Percentiles rank a stretch among this genome's conserved stretches.
Conservation (phyloP, 2,329 filamentous ascomycete genomes). For the Calonectria henricotiae region DNA sequence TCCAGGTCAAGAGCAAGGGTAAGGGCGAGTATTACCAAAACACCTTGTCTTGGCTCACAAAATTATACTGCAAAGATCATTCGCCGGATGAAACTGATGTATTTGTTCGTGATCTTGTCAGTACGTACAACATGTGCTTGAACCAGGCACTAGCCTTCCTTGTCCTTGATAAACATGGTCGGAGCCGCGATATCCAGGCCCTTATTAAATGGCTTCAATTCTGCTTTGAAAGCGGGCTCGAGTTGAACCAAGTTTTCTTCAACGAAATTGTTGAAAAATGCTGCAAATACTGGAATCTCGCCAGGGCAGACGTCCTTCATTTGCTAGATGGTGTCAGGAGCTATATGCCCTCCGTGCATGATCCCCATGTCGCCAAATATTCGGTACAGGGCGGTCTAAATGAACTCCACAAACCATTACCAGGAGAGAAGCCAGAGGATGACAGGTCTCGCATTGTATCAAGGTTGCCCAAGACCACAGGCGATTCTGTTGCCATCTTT, state of each 20-base stretch:
- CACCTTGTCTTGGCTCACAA: slow-evolving; percentile 56
- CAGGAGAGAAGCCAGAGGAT: slow-evolving; percentile 34
- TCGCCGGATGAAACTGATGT: slow-evolving; percentile 51
- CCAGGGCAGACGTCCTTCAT: slow-evolving; percentile 43
- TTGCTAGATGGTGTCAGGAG: slow-evolving; percentile 53
- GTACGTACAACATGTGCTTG: slow-evolving; percentile 50
- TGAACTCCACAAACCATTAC: slow-evolving; percentile 45
- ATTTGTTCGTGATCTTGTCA: slow-evolving; percentile 52
- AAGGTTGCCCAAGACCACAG: slow-evolving; percentile 40
- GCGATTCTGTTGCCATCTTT: slow-evolving; percentile 46
- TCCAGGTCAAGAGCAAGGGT: slow-evolving; percentile 41
- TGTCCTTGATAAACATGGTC: slow-evolving; percentile 55
- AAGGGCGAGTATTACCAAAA: slow-evolving; percentile 49
- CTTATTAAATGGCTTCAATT: slow-evolving; percentile 56
- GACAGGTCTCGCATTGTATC: slow-evolving; percentile 35
- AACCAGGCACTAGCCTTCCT: slow-evolving; percentile 53
- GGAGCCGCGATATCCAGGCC: slow-evolving; percentile 50
- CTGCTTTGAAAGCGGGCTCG: slow-evolving; percentile 52
- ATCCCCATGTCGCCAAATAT: slow-evolving; percentile 47
- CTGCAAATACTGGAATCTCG: slow-evolving; percentile 57
- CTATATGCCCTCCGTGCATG: slow-evolving; percentile 47
- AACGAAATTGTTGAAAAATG: slow-evolving; percentile 52
- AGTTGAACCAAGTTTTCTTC: slow-evolving; percentile 54
- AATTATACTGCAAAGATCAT: slow-evolving; percentile 52
- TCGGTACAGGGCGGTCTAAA: slow-evolving; percentile 42